Conservation (phyloP, 2,329 filamentous ascomycete species). For the Coniella lustricola region DNA sequence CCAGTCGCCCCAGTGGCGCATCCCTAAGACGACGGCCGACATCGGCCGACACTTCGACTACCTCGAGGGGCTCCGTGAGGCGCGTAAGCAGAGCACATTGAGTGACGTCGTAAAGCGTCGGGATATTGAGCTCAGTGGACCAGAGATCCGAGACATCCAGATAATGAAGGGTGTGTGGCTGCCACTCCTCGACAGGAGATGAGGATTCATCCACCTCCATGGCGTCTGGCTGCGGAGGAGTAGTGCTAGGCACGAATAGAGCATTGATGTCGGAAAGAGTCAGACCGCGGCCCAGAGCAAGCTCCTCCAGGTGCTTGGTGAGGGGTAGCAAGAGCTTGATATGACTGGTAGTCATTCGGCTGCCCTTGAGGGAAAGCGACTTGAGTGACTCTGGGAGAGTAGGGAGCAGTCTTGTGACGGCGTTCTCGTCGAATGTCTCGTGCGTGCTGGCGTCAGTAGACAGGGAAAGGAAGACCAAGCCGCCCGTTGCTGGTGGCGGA, state of each 20-base stretch:
- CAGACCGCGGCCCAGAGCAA: constrained; percentile 64
- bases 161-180: constrained; percentile 60
- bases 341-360: constrained; percentile 60
- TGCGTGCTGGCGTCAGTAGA: constrained; percentile 65
- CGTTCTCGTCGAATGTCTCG: constrained; percentile 59
- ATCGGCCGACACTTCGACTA: constrained; percentile 67
- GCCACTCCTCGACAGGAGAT: constrained; percentile 32
- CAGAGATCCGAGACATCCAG: constrained; percentile 69
- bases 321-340: constrained; percentile 57
- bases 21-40: constrained; percentile 56
- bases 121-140: constrained; percentile 52
- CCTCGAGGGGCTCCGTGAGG: constrained; percentile 61
- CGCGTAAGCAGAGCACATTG: constrained; percentile 49
- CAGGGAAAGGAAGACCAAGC: constrained; percentile 65
- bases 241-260: constrained; percentile 47
- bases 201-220: constrained; percentile 16
- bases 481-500: constrained; percentile 59
- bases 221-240: constrained; percentile 13
- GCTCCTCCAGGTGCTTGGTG: constrained; percentile 67
- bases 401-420: constrained; percentile 59
- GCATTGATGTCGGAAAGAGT: constrained; percentile 58
- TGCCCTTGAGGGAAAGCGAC: constrained; percentile 70
- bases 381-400: constrained; percentile 59
- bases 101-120: constrained; percentile 42
- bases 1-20: constrained; percentile 51